These are phyloP conservation scores for Amniculicola lignicola DNA, from an alignment of 495 filamentous ascomycete genomes.

Conservation along the genomic window DNA sequence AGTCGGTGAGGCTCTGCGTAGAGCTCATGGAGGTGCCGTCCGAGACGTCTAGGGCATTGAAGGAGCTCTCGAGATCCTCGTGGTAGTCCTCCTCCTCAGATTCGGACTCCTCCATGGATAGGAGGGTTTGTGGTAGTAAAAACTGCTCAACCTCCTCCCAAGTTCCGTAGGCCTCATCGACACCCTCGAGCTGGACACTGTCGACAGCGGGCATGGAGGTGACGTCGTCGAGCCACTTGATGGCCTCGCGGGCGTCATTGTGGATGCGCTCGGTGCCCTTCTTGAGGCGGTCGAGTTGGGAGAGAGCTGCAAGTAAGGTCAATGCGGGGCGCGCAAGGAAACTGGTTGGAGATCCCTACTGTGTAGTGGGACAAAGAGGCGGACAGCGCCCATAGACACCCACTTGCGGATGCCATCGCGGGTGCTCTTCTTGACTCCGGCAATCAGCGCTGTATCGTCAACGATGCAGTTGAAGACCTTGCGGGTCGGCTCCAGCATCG, in stretches of 20 bases:
- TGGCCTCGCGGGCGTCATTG: conserved; percentile 61
- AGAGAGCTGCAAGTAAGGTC: conserved; percentile 47
- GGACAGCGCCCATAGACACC: conserved; percentile 61
- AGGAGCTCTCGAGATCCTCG: conserved; percentile 52
- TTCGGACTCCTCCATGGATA: conserved; percentile 40
- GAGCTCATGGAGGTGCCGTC: conserved; percentile 52
- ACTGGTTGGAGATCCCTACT: conserved; percentile 48
- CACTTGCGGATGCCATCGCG: conserved; percentile 60
- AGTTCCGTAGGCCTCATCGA: conserved; percentile 55
- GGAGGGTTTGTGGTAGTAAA: conserved; percentile 45
- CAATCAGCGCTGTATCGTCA: conserved; percentile 68
- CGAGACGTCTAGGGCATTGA: conserved; percentile 52
- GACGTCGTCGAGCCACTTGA: conserved; percentile 63
- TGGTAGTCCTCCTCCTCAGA: conserved; percentile 53
- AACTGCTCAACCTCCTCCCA: conserved; percentile 65
- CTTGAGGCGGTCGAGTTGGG: conserved; percentile 55
- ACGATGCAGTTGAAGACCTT: conserved; percentile 72
- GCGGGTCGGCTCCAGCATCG: conserved; percentile 41
- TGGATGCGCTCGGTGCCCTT: conserved; percentile 54
- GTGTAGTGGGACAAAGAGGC: conserved; percentile 65
- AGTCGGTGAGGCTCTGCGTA: conserved; percentile 47
- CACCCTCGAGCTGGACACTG: conserved; percentile 41
- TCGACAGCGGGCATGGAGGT: conserved; percentile 52
- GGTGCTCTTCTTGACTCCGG: conserved; percentile 59
- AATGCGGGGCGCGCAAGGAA: neutral